A percentile compares a stretch with the other conserved stretches of the same genome.
These are phyloP conservation scores for Cryptosporidium bovis DNA, from an alignment of 169 alveolate genomes.

Conservation along the genomic window DNA sequence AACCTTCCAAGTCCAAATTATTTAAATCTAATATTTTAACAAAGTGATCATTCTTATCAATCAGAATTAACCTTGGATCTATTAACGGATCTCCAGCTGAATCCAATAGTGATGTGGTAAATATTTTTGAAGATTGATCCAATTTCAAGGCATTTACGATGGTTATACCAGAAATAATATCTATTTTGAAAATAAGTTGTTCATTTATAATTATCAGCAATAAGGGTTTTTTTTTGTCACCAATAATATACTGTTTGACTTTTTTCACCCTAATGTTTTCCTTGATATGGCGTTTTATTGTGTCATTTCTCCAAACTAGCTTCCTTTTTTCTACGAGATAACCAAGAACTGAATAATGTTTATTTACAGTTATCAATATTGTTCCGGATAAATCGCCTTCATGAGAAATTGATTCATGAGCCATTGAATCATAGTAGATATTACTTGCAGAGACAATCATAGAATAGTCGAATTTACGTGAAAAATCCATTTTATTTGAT, in stretches of 20 bases:
- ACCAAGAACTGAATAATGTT: conserved; percentile 11
- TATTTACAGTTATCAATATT: conserved; percentile 38
- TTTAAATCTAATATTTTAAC: conserved; percentile 28
- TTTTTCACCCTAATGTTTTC: not conserved
- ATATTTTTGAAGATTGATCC: not conserved
- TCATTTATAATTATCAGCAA: conserved; percentile 10
- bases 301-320: conserved; percentile 57
- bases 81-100: conserved; percentile 4
- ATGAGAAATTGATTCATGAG: not conserved
- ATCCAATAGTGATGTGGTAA: not conserved
- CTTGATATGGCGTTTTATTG: not conserved
- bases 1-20: not conserved
- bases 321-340: not conserved
- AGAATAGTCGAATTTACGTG: not conserved
- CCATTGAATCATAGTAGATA: conserved; percentile 13
- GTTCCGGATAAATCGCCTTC: conserved; percentile 16
- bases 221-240: not conserved
- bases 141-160: conserved; percentile 14
- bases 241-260: conserved; percentile 7
- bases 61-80: conserved; percentile 17
- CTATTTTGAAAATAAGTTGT: conserved; percentile 9
- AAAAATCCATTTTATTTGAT: not conserved
- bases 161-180: conserved; percentile 29
- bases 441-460: conserved; percentile 10
- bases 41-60: conserved; percentile 1